Percentiles rank a stretch among this genome's conserved stretches.
These are phyloP conservation scores for Curvularia verruculosa DNA, from an alignment of 2,329 filamentous ascomycete species.

Conservation along the genomic window DNA sequence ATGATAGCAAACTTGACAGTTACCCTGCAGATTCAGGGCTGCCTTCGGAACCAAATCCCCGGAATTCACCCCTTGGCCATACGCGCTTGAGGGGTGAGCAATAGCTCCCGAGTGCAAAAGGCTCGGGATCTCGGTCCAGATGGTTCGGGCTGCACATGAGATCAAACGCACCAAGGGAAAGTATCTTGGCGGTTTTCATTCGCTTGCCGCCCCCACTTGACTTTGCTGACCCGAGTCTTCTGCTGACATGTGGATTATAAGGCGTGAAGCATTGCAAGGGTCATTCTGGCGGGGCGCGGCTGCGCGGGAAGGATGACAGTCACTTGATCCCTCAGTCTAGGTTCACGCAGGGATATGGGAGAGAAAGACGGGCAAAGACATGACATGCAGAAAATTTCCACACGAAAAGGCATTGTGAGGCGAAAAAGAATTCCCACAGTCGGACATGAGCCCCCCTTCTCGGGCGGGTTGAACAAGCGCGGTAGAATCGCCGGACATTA, in stretches of 20 bases:
- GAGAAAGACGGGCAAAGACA: neutral
- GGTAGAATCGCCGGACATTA: conserved; percentile 5
- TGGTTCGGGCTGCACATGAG: conserved; percentile 2
- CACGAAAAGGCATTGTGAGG: neutral
- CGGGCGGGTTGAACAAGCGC: neutral
- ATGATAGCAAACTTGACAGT: neutral
- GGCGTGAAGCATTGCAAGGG: conserved; percentile 28
- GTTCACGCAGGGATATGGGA: conserved; percentile 4
- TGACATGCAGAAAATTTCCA: conserved; percentile 1
- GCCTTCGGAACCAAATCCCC: conserved; percentile 5
- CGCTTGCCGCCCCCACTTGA: conserved; percentile 35
- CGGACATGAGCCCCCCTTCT: neutral
- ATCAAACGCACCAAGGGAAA: conserved; percentile 1
- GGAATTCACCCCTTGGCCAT: conserved; percentile 5
- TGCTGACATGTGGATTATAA: conserved; percentile 27
- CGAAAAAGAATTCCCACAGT: conserved; percentile 2
- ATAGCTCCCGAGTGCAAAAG: neutral
- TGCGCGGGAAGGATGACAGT: conserved; percentile 44
- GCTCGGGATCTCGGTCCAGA: conserved; percentile 11
- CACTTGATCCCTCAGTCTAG: conserved; percentile 29
- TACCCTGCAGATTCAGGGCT: conserved; percentile 7
- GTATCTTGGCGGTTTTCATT: conserved; percentile 4
- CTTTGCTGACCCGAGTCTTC: conserved; percentile 34
- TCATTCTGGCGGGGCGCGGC: conserved; percentile 31
- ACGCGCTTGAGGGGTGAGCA: neutral